Conservation (phyloP, 345 rosid species). For the Rhodamnia rubescens region DNA sequence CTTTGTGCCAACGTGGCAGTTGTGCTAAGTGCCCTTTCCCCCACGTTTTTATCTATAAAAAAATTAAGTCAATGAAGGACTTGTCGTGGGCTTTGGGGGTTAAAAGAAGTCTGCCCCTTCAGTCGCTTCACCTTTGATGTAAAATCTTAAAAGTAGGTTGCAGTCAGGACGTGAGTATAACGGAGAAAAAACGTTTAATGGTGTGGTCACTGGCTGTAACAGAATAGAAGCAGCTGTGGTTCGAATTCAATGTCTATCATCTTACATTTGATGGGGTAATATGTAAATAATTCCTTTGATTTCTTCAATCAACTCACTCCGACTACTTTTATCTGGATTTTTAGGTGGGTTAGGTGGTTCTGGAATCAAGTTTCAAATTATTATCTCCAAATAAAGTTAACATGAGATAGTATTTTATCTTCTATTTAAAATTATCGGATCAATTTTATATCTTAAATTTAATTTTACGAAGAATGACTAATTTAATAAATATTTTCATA, state of each 20-base stretch:
- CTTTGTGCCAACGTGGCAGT: background rate
- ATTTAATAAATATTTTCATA: no score
- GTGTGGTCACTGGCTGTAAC: no score
- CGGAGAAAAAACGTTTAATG: no score
- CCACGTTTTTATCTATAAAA: background rate
- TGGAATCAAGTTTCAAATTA: background rate
- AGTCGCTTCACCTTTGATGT: background rate
- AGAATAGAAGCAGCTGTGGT: background rate
- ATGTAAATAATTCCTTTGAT: no score
- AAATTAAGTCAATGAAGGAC: background rate
- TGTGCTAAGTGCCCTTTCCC: background rate
- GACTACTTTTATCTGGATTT: background rate
- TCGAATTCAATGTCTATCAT: rapidly evolving
- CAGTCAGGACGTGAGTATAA: no score
- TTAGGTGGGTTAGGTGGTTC: background rate
- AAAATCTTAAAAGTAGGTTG: background rate
- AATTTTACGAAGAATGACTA: no score
- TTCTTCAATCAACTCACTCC: no score
- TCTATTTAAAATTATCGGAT: no score
- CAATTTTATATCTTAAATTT: background rate
- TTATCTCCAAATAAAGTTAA: background rate
- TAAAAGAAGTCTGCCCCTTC: background rate
- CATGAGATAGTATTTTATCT: background rate
- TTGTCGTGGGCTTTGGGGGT: no score
- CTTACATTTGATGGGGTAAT: background rate